A percentile compares a stretch with the other conserved stretches of the same genome.
Evolutionary conservation across 2,329 filamentous ascomycete species (phyloP).

Genomic region (Zymoseptoria passerinii): DNA sequence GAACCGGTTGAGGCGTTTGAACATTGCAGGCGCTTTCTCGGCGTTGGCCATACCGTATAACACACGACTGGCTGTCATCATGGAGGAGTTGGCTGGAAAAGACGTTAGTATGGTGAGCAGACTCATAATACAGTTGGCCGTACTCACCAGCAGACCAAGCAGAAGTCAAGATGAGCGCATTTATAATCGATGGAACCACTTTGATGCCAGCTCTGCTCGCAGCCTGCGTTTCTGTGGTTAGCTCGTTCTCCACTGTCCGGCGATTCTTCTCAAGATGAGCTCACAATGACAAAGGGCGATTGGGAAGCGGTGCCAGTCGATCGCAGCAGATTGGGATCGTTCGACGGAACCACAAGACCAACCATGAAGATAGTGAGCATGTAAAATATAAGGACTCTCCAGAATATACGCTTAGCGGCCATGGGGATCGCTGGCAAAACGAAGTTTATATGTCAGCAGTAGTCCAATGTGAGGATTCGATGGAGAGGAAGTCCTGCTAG

Average conservation of each 20-base stretch:
- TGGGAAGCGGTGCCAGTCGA: constrained; percentile 27
- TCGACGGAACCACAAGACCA: constrained; percentile 24
- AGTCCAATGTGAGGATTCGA: too few relatives aligned
- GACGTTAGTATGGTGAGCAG: background rate
- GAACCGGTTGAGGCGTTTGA: constrained; percentile 12
- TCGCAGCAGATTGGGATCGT: constrained; percentile 22
- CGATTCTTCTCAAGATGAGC: background rate
- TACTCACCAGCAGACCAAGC: constrained; percentile 45
- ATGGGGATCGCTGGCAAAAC: constrained; percentile 30
- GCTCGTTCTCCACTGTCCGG: background rate
- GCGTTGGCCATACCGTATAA: constrained; percentile 16
- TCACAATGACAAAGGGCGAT: constrained; percentile 56
- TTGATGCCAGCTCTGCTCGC: constrained; percentile 52
- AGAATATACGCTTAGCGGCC: constrained; percentile 27
- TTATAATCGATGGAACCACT: constrained; percentile 56
- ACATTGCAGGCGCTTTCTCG: constrained; percentile 40
- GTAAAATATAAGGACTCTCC: constrained; percentile 28
- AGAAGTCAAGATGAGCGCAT: constrained; percentile 54
- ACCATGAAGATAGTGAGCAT: constrained; percentile 23
- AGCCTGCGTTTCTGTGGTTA: constrained; percentile 24
- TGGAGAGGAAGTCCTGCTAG: too few relatives aligned
- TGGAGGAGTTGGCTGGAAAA: constrained; percentile 37
- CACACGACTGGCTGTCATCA: constrained; percentile 14
- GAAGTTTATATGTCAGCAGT: too few relatives aligned
- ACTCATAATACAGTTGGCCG: background rate